Conservation (phyloP, 352 stramenopile genomes). For the Halophytophthora polymorphica region DNA sequence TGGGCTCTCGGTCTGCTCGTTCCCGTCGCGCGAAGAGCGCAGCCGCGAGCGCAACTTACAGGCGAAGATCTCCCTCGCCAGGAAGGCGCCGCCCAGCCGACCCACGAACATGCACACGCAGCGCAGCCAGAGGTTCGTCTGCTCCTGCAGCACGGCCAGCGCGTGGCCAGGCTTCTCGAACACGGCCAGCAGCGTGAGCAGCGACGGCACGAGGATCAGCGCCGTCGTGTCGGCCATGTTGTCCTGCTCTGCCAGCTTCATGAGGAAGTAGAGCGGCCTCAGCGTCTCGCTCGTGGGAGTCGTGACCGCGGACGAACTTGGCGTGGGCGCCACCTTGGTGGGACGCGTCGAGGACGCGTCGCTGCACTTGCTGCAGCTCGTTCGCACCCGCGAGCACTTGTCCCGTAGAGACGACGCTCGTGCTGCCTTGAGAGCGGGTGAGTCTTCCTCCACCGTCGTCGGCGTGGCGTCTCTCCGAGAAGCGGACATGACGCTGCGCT, state of each 20-base stretch:
- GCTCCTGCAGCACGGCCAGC: constrained; percentile 57
- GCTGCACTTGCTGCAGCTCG: constrained; percentile 28
- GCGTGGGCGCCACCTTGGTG: constrained; percentile 5
- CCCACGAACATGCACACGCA: constrained; percentile 85
- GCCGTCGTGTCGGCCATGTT: constrained; percentile 88
- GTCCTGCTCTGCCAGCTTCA: constrained; percentile 87
- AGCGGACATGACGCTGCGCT: constrained; percentile 10
- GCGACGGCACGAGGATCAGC: constrained; percentile 78
- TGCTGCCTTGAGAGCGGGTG: constrained; percentile 10
- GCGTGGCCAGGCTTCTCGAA: constrained; percentile 71
- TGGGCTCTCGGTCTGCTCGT: constrained; percentile 9
- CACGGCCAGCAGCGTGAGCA: constrained; percentile 70
- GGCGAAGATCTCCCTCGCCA: constrained; percentile 83
- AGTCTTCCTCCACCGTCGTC: constrained; percentile 16
- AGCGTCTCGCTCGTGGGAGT: constrained; percentile 37
- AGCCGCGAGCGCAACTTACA: constrained; percentile 73
- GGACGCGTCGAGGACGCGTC: constrained; percentile 4
- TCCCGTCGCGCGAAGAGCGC: constrained; percentile 28
- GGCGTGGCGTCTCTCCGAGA: constrained; percentile 15
- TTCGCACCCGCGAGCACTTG: constrained; percentile 24
- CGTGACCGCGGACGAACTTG: constrained; percentile 1
- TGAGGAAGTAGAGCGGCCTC: constrained; percentile 79
- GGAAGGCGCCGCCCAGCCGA: constrained; percentile 63
- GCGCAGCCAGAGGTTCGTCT: constrained; percentile 79
- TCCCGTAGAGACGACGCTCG: constrained; percentile 15